Percentiles rank a stretch among this genome's conserved stretches.
phyloP scores from a whole-genome alignment of 2,329 filamentous ascomycete species.

The Beauveria scarabaeidicola region DNA sequence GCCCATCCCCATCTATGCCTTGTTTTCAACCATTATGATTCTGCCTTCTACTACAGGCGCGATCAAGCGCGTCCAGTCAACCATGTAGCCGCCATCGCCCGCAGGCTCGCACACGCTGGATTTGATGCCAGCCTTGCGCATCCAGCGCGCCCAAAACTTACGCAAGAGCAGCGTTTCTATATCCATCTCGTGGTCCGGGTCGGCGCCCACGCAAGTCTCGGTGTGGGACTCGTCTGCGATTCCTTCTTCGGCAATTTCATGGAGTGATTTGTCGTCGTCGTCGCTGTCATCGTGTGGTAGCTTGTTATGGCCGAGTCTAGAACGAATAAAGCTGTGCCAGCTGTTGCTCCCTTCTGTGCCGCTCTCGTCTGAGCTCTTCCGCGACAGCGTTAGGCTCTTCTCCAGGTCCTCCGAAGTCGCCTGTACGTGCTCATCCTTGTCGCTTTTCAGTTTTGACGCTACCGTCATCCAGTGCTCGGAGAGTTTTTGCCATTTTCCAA shows the following conservation, averaged over 20 bases:
- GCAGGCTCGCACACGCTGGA: constrained; percentile 45
- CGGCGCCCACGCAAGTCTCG: constrained; percentile 25
- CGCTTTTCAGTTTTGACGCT: constrained; percentile 49
- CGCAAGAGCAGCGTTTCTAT: constrained; percentile 56
- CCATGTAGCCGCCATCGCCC: constrained; percentile 46
- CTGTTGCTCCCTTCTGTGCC: constrained; percentile 19
- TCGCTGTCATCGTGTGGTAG: constrained; percentile 26
- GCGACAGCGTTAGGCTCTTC: constrained; percentile 16
- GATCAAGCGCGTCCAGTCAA: constrained; percentile 75
- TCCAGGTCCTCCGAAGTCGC: constrained; percentile 18
- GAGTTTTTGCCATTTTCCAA: constrained; percentile 72
- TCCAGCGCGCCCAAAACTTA: constrained; percentile 66
- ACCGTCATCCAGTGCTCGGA: constrained; percentile 61
- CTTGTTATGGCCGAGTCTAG: constrained; percentile 26
- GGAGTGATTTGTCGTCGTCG: constrained; percentile 36
- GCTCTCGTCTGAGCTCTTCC: background rate
- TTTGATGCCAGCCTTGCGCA: constrained; percentile 55
- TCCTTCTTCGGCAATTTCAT: constrained; percentile 19
- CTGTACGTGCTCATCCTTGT: constrained; percentile 30
- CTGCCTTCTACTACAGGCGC: constrained; percentile 69
- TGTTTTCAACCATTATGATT: constrained; percentile 43
- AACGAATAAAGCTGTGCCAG: constrained; percentile 30
- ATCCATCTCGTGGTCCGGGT: constrained; percentile 36
- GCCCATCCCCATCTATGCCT: background rate
- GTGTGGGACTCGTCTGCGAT: constrained; percentile 13